Conservation (phyloP, 2,329 filamentous ascomycete species). For the Akanthomyces uredinophilus region DNA sequence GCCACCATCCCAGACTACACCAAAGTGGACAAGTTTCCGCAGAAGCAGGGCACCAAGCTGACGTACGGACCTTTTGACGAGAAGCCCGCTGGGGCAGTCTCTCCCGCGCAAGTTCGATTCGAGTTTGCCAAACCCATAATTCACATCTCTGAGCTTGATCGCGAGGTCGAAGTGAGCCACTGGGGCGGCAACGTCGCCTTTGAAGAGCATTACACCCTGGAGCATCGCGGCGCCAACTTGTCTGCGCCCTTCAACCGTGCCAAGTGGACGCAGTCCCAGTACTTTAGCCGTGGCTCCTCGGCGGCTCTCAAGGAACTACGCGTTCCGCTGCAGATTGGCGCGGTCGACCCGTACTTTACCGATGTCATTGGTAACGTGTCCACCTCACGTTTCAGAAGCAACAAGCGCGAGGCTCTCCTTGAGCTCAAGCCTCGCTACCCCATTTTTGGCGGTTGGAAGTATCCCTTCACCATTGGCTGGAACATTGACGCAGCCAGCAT, state of each 20-base stretch:
- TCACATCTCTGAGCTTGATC: slow-evolving; percentile 72
- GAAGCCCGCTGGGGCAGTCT: slow-evolving; percentile 68
- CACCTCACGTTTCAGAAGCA: slow-evolving; percentile 80
- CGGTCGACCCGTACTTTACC: slow-evolving; percentile 85
- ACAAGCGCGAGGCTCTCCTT: slow-evolving; percentile 71
- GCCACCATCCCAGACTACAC: slow-evolving; percentile 81
- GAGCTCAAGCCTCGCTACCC: slow-evolving; percentile 93
- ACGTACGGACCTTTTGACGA: slow-evolving; percentile 88
- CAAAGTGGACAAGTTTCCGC: slow-evolving; percentile 62
- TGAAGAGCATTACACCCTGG: slow-evolving; percentile 87
- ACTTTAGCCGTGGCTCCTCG: slow-evolving; percentile 65
- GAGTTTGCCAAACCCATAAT: slow-evolving; percentile 92
- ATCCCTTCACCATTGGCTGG: slow-evolving; percentile 95
- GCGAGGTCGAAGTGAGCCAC: slow-evolving; percentile 92
- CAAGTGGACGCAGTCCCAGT: slow-evolving; percentile 66
- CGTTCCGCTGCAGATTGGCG: slow-evolving; percentile 74
- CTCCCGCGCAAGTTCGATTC: slow-evolving; percentile 76
- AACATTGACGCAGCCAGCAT: slow-evolving; percentile 78
- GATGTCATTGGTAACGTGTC: slow-evolving; percentile 97
- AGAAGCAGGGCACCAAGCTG: slow-evolving; percentile 78
- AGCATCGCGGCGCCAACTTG: slow-evolving; percentile 79
- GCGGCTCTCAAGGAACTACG: slow-evolving; percentile 76
- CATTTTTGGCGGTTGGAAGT: slow-evolving; percentile 97
- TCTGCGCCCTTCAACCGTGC: slow-evolving; percentile 69
- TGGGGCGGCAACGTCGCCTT: slow-evolving; percentile 97